Base-by-base conservation (phyloP, 805 yeast species). In the Phaffomyces thermotolerans region DNA sequence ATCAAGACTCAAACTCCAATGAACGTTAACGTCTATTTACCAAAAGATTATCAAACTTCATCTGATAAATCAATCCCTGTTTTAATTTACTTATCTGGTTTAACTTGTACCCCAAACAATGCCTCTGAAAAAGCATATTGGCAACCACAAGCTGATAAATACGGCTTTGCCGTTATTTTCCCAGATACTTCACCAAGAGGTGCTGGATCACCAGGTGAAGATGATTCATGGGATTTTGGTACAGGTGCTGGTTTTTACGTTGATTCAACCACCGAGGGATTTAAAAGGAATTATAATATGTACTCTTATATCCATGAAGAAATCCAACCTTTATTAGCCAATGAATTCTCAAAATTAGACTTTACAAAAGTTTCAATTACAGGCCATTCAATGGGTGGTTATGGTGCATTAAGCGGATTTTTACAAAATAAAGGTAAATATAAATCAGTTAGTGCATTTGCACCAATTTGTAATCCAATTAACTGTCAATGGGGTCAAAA, bases 371-470 rank as follows among this genome's bases (percentile, higher is more conserved):
- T 80, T 41, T 76, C 91, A 18, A 78, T 91, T 51, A 79, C 93
- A n/a, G 99, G 99, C 36, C 98, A 93, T 63, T 93, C 99, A 1
- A 93, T 93, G 98, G 99, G 99, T 40, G 99, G 99, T 1, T 87
- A 76, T 60, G 99, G 98, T 45, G 95, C 99, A 0, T 65, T 91
- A 47, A 67, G 83, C 47, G 69, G 79, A n/a, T 79, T 65, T 52
- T 65, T 91, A 47, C 76, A 72, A 49, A 78, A 84, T 60, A 86
- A 90, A 1, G 82, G 79, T 2, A 70, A 69, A 54, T 91, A 84
- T 69, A 76, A 76, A 59, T 79, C 93, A 2, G 90, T 85, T 35
- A 77, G 87, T 46, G 97, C 96, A 0, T 91, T 91, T 67, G 77
- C 97, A 0, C 98, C 99, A 42, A 86, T 93, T 52, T 66, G 78